Evolutionary conservation across 192 early-diverging fungal genomes (phyloP).

Genomic region (Coemansia sp.): DNA sequence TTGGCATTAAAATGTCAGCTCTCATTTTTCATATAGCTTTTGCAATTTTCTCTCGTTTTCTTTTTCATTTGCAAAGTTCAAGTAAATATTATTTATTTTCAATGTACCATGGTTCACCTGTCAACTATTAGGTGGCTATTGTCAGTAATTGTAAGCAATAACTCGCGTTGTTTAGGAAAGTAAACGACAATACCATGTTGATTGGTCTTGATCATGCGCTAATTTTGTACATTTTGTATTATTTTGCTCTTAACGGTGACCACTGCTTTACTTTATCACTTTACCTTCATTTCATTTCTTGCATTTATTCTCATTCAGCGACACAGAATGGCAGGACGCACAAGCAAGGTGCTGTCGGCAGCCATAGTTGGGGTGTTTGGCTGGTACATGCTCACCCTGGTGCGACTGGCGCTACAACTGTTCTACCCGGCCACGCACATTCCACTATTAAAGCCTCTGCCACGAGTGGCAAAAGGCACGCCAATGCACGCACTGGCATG

Average conservation of each 20-base stretch:
- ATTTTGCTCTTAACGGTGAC: not conserved
- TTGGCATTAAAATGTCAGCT: not conserved
- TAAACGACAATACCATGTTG: no score
- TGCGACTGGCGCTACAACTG: constrained; percentile 18
- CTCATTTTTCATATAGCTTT: not conserved
- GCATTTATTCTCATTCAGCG: not conserved
- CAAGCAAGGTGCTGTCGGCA: constrained; percentile 30
- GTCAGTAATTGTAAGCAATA: no score
- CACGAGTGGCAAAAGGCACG: not conserved
- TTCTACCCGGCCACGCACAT: constrained; percentile 49
- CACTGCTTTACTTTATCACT: not conserved
- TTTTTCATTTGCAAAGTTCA: not conserved
- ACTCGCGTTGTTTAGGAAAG: no score
- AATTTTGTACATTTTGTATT: not conserved
- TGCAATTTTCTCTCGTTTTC: not conserved
- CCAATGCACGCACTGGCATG: constrained; percentile 33
- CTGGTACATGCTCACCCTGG: constrained; percentile 32
- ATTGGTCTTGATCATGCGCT: no score
- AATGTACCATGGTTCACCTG: no score
- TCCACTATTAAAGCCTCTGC: constrained; percentile 32
- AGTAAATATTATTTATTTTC: not conserved
- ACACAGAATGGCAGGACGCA: constrained; percentile 16
- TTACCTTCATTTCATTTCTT: not conserved
- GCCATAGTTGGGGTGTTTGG: constrained; percentile 24
- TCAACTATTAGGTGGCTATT: no score